Evolutionary conservation across 345 rosid genomes (phyloP).

Genomic region (Clarkia xantiana): DNA sequence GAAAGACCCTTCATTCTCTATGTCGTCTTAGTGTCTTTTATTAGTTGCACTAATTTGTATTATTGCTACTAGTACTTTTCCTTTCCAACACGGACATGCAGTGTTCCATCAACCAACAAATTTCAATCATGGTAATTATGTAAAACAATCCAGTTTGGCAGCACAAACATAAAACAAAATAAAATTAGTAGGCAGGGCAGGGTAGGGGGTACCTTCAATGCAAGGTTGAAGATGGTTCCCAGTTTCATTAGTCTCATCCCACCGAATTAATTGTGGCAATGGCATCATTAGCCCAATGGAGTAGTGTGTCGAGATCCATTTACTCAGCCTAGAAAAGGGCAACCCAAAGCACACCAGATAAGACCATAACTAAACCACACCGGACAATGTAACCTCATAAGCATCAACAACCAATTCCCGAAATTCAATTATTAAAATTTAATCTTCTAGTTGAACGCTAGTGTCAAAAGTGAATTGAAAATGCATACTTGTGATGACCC

Average conservation of each 20-base stretch:
- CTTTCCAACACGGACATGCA: too few species aligned
- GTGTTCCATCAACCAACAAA: too few species aligned
- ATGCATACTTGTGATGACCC: background rate
- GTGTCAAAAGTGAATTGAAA: too few species aligned
- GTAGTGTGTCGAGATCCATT: slow-evolving; percentile 40
- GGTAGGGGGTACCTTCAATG: slow-evolving; percentile 82
- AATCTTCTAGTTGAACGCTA: too few species aligned
- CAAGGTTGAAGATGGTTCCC: slow-evolving; percentile 57
- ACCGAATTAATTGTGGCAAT: slow-evolving; percentile 49
- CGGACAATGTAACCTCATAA: slow-evolving; percentile 1
- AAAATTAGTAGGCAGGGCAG: background rate
- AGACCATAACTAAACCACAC: slow-evolving; percentile 1
- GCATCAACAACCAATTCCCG: background rate
- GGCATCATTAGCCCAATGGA: slow-evolving; percentile 49
- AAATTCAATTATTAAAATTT: too few species aligned
- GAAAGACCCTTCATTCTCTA: background rate
- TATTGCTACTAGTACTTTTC: too few species aligned
- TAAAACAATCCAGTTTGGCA: too few species aligned
- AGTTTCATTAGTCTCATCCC: slow-evolving; percentile 44
- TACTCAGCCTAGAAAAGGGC: slow-evolving; percentile 35
- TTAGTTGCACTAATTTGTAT: too few species aligned
- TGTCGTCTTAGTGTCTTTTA: too few species aligned
- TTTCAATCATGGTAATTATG: too few species aligned
- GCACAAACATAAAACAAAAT: too few species aligned
- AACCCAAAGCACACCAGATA: background rate